These are phyloP conservation scores for Plicaturopsis crispa DNA, from an alignment of 768 basidiomycete genomes.

Conservation along the genomic window DNA sequence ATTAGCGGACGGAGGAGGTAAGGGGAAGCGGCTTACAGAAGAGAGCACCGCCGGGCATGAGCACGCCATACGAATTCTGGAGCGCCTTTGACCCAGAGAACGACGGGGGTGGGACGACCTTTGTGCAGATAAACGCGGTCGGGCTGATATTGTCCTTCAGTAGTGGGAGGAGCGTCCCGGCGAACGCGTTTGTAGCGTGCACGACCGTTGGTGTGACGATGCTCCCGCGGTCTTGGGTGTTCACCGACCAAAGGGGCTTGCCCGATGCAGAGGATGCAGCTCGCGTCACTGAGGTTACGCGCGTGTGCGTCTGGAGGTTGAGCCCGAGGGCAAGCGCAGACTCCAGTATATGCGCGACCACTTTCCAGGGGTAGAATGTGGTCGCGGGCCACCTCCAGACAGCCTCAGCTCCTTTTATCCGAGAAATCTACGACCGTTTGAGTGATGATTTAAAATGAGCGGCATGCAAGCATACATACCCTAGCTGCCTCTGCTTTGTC, in stretches of 20 bases:
- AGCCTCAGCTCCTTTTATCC: conserved; percentile 24
- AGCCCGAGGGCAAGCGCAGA: conserved; percentile 17
- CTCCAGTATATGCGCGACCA: conserved; percentile 8
- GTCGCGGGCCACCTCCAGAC: conserved; percentile 20
- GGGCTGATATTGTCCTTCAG: conserved; percentile 22
- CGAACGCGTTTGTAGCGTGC: conserved; percentile 51
- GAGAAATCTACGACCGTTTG: conserved; percentile 16
- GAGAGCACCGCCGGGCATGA: conserved; percentile 5
- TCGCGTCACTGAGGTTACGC: conserved; percentile 29
- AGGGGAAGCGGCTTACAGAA: no score
- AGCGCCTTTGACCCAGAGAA: conserved; percentile 9
- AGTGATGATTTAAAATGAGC: neutral
- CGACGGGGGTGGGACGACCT: conserved; percentile 12
- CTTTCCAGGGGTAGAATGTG: conserved; percentile 11
- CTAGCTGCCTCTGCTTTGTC: conserved; percentile 12
- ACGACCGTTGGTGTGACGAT: conserved; percentile 34
- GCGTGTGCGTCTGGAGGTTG: conserved; percentile 35
- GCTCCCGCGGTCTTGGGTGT: conserved; percentile 34
- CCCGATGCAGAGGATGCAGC: conserved; percentile 14
- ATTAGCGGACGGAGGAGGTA: no score
- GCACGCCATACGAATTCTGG: conserved; percentile 14
- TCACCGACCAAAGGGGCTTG: conserved; percentile 30
- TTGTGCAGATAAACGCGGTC: conserved; percentile 13
- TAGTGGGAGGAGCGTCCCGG: conserved; percentile 35
- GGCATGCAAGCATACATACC: neutral